phyloP scores from a whole-genome alignment of 1,139 yeast genomes.

The Neolecta irregularis region DNA sequence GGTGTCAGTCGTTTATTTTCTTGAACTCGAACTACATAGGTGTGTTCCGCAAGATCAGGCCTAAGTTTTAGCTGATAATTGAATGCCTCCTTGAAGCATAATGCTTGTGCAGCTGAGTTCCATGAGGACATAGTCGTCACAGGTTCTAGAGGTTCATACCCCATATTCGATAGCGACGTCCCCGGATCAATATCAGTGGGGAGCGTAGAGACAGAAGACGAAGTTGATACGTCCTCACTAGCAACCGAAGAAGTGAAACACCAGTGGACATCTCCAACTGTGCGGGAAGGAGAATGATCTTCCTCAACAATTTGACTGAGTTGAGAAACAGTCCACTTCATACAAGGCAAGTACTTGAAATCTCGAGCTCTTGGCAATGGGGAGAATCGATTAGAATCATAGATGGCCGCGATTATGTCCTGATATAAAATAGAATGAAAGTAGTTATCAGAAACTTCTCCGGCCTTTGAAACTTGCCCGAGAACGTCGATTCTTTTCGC shows the following conservation, averaged over 20 bases:
- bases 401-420: conserved; percentile 44
- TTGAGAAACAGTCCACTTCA: conserved; percentile 8
- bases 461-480: conserved; percentile 33
- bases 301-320: too few species aligned
- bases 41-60: conserved; percentile 80
- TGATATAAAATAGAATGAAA: conserved; percentile 34
- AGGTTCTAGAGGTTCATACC: too few species aligned
- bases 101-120: conserved; percentile 49
- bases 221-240: too few species aligned
- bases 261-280: too few species aligned
- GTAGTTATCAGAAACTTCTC: conserved; percentile 24
- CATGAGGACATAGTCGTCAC: too few species aligned
- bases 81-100: conserved; percentile 73
- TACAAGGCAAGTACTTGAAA: conserved; percentile 19
- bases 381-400: conserved; percentile 7
- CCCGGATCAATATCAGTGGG: conserved; percentile 14
- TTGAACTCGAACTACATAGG: conserved; percentile 76
- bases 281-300: too few species aligned
- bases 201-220: conserved; percentile 14
- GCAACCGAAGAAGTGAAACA: too few species aligned
- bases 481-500: conserved; percentile 49
- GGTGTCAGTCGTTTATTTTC: conserved; percentile 93
- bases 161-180: conserved; percentile 19
- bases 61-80: conserved; percentile 43
- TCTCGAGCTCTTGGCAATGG: too few species aligned